phyloP scores from a whole-genome alignment of 805 yeast genomes.

The Cyberlindnera americana region DNA sequence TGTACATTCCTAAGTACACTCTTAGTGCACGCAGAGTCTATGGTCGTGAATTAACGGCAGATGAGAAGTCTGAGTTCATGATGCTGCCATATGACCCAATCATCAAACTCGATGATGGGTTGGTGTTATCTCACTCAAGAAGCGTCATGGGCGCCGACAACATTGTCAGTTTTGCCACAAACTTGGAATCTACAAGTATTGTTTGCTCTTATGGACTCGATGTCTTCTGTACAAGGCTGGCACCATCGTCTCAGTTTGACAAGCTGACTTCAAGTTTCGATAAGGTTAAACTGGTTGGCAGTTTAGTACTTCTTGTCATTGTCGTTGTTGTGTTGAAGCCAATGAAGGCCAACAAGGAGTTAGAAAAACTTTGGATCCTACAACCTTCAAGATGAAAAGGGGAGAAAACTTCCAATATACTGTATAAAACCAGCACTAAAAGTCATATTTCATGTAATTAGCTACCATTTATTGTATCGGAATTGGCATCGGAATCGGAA shows the following conservation, averaged over 20 bases:
- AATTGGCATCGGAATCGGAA: too few species aligned
- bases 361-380: conserved; percentile 33
- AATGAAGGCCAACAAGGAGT: conserved; percentile 48
- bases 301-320: conserved; percentile 50
- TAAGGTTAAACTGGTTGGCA: conserved; percentile 54
- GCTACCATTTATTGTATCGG: too few species aligned
- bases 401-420: too few species aligned
- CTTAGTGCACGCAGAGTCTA: conserved; percentile 68
- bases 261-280: conserved; percentile 65
- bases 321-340: conserved; percentile 52
- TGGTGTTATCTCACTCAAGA: conserved; percentile 50
- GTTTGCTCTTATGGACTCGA: conserved; percentile 67
- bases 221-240: conserved; percentile 68
- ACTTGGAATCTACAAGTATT: conserved; percentile 77
- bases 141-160: conserved; percentile 33
- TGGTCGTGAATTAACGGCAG: conserved; percentile 46
- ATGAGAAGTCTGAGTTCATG: conserved; percentile 57
- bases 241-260: conserved; percentile 86
- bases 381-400: conserved; percentile 7
- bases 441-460: too few species aligned
- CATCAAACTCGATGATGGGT: conserved; percentile 45
- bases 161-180: conserved; percentile 52
- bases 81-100: conserved; percentile 64
- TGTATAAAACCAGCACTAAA: too few species aligned
- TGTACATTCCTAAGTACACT: conserved; percentile 65